Conservation (phyloP, 2,329 filamentous ascomycete genomes). For the Ploettnerulaceae sp. region DNA sequence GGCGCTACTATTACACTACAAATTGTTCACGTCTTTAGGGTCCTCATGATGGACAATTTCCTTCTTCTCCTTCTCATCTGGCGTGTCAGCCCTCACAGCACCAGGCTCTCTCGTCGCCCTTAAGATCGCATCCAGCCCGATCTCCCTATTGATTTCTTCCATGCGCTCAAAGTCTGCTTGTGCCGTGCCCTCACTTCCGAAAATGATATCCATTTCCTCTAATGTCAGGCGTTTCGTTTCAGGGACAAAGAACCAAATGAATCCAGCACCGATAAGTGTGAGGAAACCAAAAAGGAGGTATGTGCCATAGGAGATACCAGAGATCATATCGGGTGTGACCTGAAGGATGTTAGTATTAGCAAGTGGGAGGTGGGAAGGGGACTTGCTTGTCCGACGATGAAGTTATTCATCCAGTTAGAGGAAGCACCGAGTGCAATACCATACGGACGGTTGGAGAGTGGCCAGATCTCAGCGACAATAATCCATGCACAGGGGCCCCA, state of each 20-base stretch:
- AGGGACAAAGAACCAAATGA: conserved; percentile 46
- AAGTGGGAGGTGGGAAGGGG: too few species aligned
- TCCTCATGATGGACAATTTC: conserved; percentile 4
- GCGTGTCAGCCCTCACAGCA: neutral
- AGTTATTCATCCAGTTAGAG: conserved; percentile 44
- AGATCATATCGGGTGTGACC: conserved; percentile 64
- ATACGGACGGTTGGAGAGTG: conserved; percentile 36
- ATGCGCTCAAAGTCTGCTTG: conserved; percentile 65
- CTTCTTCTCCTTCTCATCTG: conserved; percentile 11
- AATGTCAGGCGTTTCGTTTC: conserved; percentile 50
- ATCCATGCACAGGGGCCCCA: conserved; percentile 37
- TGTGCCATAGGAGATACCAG: conserved; percentile 61
- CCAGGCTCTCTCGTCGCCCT: neutral
- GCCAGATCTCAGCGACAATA: conserved; percentile 38
- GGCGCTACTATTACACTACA: too few species aligned
- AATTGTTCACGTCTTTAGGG: conserved; percentile 8
- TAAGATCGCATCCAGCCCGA: conserved; percentile 48
- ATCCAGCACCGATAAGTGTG: conserved; percentile 55
- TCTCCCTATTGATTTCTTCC: conserved; percentile 66
- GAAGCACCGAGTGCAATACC: conserved; percentile 38
- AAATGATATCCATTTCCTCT: conserved; percentile 60
- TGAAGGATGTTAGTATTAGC: conserved; percentile 38
- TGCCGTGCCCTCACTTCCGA: conserved; percentile 61
- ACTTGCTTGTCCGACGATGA: too few species aligned
- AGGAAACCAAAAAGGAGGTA: conserved; percentile 67